These are phyloP conservation scores for Saccharomycopsis javanensis DNA, from an alignment of 805 yeast genomes.

Conservation along the genomic window DNA sequence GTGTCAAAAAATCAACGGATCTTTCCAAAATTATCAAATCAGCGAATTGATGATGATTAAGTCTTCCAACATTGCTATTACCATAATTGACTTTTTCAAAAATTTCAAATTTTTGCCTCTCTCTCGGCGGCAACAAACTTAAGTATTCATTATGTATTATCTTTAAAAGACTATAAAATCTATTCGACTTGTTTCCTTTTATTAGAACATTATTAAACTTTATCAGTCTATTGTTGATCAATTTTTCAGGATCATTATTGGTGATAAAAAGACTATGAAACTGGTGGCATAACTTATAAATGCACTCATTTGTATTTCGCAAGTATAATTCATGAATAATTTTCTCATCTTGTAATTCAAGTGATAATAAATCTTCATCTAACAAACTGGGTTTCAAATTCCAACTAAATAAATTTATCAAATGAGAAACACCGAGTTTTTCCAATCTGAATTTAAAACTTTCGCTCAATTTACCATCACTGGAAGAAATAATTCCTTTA, in stretches of 20 bases:
- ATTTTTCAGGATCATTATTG: constrained; percentile 18
- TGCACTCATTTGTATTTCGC: constrained; percentile 35
- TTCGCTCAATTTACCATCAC: constrained; percentile 24
- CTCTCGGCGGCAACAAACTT: constrained; percentile 28
- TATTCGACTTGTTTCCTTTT: constrained; percentile 48
- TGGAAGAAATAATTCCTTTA: constrained; percentile 27
- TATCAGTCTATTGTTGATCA: constrained; percentile 34
- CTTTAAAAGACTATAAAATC: constrained; percentile 36
- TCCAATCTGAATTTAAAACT: constrained; percentile 29
- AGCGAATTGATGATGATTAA: constrained; percentile 30
- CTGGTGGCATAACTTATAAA: constrained; percentile 35
- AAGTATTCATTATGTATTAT: constrained; percentile 25
- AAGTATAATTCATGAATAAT: constrained; percentile 34
- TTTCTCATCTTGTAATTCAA: constrained; percentile 31
- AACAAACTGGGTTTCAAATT: constrained; percentile 32
- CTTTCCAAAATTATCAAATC: constrained; percentile 77
- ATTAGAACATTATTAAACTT: constrained; percentile 47
- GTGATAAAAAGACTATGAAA: constrained; percentile 31
- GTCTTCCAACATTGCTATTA: background rate
- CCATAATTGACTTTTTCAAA: constrained; percentile 11
- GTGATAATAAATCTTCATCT: constrained; percentile 34
- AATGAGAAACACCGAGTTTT: constrained; percentile 20
- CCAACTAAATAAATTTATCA: constrained; percentile 30
- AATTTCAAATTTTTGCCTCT: constrained; percentile 25
- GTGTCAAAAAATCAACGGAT: constrained; percentile 61